These are phyloP conservation scores for Vitis rotundifolia DNA, from an alignment of 164 flowering plant genomes.

Conservation along the genomic window DNA sequence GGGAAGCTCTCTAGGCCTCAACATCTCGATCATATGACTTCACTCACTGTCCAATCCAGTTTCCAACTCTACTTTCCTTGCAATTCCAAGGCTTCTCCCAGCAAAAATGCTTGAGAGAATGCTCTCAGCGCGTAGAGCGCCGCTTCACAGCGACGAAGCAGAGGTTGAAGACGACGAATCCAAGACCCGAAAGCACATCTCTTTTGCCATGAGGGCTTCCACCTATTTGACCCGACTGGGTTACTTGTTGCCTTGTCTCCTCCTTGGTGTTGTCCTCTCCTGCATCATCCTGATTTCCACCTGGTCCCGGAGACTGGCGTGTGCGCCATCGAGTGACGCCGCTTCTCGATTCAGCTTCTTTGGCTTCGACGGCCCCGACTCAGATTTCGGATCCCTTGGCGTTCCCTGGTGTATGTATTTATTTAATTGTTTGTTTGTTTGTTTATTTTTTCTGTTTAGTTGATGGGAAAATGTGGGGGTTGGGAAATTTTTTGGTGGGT, in stretches of 20 bases:
- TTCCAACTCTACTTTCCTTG: too few relatives aligned
- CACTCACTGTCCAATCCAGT: neutral
- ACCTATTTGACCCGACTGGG: slow-evolving; percentile 41
- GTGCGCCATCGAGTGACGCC: slow-evolving; percentile 46
- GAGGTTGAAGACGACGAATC: slow-evolving; percentile 54
- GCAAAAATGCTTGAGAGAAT: slow-evolving; percentile 52
- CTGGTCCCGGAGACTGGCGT: slow-evolving; percentile 39
- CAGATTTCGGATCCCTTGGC: slow-evolving; percentile 90
- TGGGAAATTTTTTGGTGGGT: too few relatives aligned
- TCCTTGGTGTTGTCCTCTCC: slow-evolving; percentile 28
- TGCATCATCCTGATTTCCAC: slow-evolving; percentile 32
- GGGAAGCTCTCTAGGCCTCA: neutral
- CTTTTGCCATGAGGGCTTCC: slow-evolving; percentile 29
- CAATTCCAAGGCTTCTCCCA: neutral
- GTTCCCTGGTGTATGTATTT: slow-evolving; percentile 93
- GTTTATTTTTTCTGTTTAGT: neutral
- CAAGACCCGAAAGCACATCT: slow-evolving; percentile 58
- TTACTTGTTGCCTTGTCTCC: slow-evolving; percentile 22
- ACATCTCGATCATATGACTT: too few relatives aligned
- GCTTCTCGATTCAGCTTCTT: slow-evolving; percentile 47
- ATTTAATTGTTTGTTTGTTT: neutral
- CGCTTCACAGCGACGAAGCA: slow-evolving; percentile 30
- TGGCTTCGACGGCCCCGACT: slow-evolving; percentile 68
- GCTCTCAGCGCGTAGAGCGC: slow-evolving; percentile 55
- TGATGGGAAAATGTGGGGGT: neutral